Evolutionary conservation across 2,329 filamentous ascomycete genomes (phyloP).

Genomic region (Alternaria arbusti): DNA sequence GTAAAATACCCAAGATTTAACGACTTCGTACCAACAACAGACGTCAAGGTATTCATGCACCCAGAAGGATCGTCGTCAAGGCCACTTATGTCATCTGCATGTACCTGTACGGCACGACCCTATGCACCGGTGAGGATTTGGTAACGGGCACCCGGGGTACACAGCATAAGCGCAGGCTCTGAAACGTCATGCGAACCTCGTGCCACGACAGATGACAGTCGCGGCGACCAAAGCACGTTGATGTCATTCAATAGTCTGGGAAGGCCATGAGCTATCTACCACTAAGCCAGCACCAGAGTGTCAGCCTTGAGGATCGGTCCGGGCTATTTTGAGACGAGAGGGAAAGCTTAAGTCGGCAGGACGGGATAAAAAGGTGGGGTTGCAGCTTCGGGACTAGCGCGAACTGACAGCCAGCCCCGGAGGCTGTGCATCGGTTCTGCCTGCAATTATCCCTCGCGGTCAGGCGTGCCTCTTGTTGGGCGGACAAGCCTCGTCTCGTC

Average conservation of each 20-base stretch:
- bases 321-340: slow-evolving; percentile 12
- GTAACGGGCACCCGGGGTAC: slow-evolving; percentile 9
- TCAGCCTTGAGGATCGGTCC: neutral
- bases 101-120: slow-evolving; percentile 9
- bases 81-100: slow-evolving; percentile 7
- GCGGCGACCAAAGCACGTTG: neutral
- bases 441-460: slow-evolving; percentile 14
- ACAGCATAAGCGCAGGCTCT: slow-evolving; percentile 5
- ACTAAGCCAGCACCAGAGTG: slow-evolving; percentile 1
- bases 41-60: neutral
- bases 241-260: neutral
- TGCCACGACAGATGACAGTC: neutral
- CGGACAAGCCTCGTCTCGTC: slow-evolving; percentile 9
- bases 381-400: neutral
- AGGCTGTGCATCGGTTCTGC: slow-evolving; percentile 15
- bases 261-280: neutral
- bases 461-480: slow-evolving; percentile 8
- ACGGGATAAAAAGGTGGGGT: neutral
- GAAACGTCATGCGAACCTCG: neutral
- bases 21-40: neutral
- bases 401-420: neutral
- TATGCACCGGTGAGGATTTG: slow-evolving; percentile 10
- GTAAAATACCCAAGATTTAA: neutral
- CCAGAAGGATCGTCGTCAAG: neutral
- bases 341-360: slow-evolving; percentile 6